Evolutionary conservation across 495 filamentous ascomycete species (phyloP).

Genomic region (Neohortaea acidophila): DNA sequence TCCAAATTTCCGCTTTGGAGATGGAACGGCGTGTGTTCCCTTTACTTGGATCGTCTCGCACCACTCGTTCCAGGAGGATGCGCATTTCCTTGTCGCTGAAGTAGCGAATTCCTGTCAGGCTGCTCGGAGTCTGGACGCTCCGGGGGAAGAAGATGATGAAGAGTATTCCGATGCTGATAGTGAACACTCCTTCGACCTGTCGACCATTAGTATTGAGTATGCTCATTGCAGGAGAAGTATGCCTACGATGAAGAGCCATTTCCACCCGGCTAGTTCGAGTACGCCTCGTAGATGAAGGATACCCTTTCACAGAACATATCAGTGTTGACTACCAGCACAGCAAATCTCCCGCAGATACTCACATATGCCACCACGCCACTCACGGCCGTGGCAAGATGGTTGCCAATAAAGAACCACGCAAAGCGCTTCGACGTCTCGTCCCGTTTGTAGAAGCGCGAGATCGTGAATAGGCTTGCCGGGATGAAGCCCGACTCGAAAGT

Average conservation of each 20-base stretch:
- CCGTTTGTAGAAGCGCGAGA: constrained; percentile 46
- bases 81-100: constrained; percentile 32
- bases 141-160: constrained; percentile 7
- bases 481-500: constrained; percentile 46
- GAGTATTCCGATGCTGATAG: constrained; percentile 32
- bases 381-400: constrained; percentile 37
- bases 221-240: not conserved
- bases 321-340: not conserved
- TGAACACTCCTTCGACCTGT: constrained; percentile 38
- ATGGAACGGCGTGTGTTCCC: constrained; percentile 1
- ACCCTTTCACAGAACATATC: constrained; percentile 4
- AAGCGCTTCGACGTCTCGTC: constrained; percentile 41
- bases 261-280: constrained; percentile 39
- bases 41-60: constrained; percentile 33
- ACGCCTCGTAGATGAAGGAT: constrained; percentile 37
- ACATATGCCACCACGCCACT: constrained; percentile 38
- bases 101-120: constrained; percentile 18
- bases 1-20: not conserved
- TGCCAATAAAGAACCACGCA: constrained; percentile 40
- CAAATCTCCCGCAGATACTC: constrained; percentile 1
- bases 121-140: constrained; percentile 1
- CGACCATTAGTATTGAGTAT: no score
- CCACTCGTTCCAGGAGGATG: constrained; percentile 30
- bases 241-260: constrained; percentile 42
- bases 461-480: constrained; percentile 42